These are phyloP conservation scores for Plasmodium vinckei DNA, from an alignment of 169 alveolate genomes.

Conservation along the genomic window DNA sequence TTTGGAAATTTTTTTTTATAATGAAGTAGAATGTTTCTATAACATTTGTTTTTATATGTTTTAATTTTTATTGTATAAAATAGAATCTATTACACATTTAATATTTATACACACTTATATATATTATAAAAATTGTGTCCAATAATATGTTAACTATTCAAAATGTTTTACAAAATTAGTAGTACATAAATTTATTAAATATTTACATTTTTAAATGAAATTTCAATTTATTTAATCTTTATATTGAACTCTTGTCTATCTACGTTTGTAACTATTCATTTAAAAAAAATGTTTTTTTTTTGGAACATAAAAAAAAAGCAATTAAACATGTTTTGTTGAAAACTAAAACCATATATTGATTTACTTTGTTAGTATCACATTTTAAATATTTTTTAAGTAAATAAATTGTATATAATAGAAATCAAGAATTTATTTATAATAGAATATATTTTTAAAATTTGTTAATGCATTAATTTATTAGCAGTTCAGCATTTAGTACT, in stretches of 20 bases:
- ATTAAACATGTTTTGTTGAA: slow-evolving; percentile 4
- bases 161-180: too few relatives aligned
- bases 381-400: slow-evolving; percentile 24
- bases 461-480: neutral
- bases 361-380: slow-evolving; percentile 28
- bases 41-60: neutral
- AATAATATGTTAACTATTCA: too few relatives aligned
- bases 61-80: neutral
- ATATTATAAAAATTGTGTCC: neutral
- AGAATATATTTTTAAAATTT: neutral
- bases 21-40: neutral
- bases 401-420: slow-evolving; percentile 10
- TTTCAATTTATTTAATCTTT: too few relatives aligned
- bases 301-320: too few relatives aligned
- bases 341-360: slow-evolving; percentile 39
- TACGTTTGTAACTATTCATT: too few relatives aligned
- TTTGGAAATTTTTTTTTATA: neutral
- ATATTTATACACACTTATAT: neutral
- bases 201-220: too few relatives aligned
- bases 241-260: too few relatives aligned
- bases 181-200: too few relatives aligned
- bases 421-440: neutral
- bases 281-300: too few relatives aligned
- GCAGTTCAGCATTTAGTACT: too few relatives aligned
- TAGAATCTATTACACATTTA: neutral